Percentiles rank a stretch among this genome's conserved stretches.
These are phyloP conservation scores for Penicillium decumbens DNA, from an alignment of 2,329 filamentous ascomycete species.

Conservation along the genomic window DNA sequence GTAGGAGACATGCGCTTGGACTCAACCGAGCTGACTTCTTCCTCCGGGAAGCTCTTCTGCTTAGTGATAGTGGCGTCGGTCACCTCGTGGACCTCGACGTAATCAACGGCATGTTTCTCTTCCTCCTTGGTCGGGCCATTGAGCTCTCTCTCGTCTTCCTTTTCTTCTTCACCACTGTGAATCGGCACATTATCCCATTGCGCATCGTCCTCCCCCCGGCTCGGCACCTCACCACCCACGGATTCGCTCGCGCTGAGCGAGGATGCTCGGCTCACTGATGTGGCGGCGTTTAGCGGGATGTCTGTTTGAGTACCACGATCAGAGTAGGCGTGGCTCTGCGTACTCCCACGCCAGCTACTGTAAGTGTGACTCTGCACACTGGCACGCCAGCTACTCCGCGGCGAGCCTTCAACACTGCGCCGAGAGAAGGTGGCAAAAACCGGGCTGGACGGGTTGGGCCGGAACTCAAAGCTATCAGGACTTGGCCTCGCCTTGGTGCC, in stretches of 20 bases:
- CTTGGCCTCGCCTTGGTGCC: slow-evolving; percentile 68
- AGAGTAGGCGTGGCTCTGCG: slow-evolving; percentile 55
- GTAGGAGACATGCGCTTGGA: slow-evolving; percentile 60
- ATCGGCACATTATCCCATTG: slow-evolving; percentile 27
- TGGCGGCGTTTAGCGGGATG: slow-evolving; percentile 24
- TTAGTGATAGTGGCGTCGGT: slow-evolving; percentile 50
- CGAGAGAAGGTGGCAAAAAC: slow-evolving; percentile 54
- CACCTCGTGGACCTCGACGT: slow-evolving; percentile 43
- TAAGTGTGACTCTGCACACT: slow-evolving; percentile 62
- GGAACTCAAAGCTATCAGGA: slow-evolving; percentile 78
- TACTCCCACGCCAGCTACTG: slow-evolving; percentile 66
- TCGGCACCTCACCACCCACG: slow-evolving; percentile 12
- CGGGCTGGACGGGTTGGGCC: slow-evolving; percentile 70
- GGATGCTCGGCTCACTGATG: slow-evolving; percentile 33
- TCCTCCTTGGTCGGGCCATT: slow-evolving; percentile 13
- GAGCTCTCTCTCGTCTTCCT: slow-evolving; percentile 6
- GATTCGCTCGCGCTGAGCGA: slow-evolving; percentile 32
- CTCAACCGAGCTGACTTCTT: slow-evolving; percentile 40
- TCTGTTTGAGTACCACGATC: slow-evolving; percentile 68
- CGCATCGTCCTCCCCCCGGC: slow-evolving; percentile 24
- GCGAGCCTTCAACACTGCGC: slow-evolving; percentile 65
- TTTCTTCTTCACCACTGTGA: slow-evolving; percentile 13
- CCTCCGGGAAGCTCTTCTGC: slow-evolving; percentile 39
- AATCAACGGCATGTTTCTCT: slow-evolving; percentile 12
- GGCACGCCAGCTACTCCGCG: slow-evolving; percentile 59